Percentiles rank a stretch among this genome's conserved stretches.
phyloP scores from a whole-genome alignment of 352 stramenopile genomes.

The Blastocystis sp. region DNA sequence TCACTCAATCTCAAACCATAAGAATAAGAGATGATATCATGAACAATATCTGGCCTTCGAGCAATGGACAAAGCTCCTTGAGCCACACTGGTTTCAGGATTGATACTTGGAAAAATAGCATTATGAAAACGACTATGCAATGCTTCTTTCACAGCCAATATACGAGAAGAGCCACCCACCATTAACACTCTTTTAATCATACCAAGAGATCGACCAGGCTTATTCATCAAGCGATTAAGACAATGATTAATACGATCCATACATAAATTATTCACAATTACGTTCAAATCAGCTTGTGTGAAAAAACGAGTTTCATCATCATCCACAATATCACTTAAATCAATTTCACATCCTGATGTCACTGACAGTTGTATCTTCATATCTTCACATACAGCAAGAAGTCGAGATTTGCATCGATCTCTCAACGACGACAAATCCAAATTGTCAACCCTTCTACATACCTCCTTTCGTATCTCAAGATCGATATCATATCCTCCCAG shows the following conservation, averaged over 20 bases:
- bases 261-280: background rate
- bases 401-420: background rate
- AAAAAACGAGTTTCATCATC: background rate
- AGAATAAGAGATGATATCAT: background rate
- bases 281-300: background rate
- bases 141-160: background rate
- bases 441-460: conserved; percentile 68
- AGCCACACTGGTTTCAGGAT: conserved; percentile 8
- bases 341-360: background rate
- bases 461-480: conserved; percentile 81
- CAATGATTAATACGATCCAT: background rate
- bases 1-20: background rate
- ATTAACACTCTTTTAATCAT: background rate
- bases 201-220: background rate
- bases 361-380: background rate
- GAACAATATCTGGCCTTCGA: background rate
- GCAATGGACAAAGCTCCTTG: background rate
- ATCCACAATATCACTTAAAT: background rate
- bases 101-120: background rate
- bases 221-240: background rate
- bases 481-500: conserved; percentile 67
- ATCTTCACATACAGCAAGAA: background rate
- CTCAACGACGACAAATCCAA: background rate
- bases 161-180: background rate
- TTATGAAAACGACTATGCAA: background rate